A percentile compares a stretch with the other conserved stretches of the same genome.
Evolutionary conservation across 805 yeast genomes (phyloP).

Genomic region (Cyberlindnera amylophila): DNA sequence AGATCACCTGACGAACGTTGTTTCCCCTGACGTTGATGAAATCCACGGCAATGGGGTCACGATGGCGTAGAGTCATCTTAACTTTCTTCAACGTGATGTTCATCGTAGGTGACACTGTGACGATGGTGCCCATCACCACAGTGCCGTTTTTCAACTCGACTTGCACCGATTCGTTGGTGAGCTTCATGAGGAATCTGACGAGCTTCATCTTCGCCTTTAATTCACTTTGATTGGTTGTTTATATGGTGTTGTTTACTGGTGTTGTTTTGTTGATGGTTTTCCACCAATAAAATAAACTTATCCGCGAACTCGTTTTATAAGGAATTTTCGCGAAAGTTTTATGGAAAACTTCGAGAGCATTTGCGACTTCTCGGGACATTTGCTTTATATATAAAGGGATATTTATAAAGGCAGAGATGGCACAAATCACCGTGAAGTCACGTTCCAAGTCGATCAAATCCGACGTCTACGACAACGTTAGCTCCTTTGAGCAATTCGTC

Average conservation of each 20-base stretch:
- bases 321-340: not conserved
- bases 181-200: slow-evolving; percentile 75
- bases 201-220: slow-evolving; percentile 46
- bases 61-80: slow-evolving; percentile 67
- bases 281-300: too few species aligned
- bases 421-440: slow-evolving; percentile 44
- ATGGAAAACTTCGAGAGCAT: not conserved
- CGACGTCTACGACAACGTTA: slow-evolving; percentile 32
- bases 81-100: slow-evolving; percentile 79
- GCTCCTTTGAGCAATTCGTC: slow-evolving; percentile 39
- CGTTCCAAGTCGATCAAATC: slow-evolving; percentile 57
- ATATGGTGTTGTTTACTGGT: not conserved
- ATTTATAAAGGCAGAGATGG: too few species aligned
- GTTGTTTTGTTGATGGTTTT: not conserved
- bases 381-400: too few species aligned
- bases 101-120: slow-evolving; percentile 88
- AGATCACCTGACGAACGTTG: slow-evolving; percentile 74
- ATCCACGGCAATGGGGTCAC: slow-evolving; percentile 68
- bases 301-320: not conserved
- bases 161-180: slow-evolving; percentile 81
- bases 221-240: not conserved
- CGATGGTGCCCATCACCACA: slow-evolving; percentile 75
- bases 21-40: slow-evolving; percentile 85
- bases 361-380: too few species aligned
- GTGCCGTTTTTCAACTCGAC: slow-evolving; percentile 92